These are phyloP conservation scores for Niebla homalea DNA, from an alignment of 495 filamentous ascomycete species.

Conservation along the genomic window DNA sequence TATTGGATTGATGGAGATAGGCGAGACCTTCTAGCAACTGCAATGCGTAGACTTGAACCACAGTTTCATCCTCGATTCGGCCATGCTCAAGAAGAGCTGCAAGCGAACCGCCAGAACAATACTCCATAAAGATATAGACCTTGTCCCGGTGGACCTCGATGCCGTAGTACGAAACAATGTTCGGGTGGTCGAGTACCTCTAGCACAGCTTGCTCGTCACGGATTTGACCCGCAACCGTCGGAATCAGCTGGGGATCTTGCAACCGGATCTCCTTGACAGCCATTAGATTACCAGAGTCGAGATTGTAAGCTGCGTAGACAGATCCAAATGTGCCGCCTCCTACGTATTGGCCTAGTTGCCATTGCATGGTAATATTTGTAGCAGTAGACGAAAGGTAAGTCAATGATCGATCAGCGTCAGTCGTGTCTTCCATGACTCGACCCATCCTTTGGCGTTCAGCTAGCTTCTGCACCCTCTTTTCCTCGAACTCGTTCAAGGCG, in stretches of 20 bases:
- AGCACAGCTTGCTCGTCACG: slow-evolving; percentile 94
- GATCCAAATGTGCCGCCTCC: slow-evolving; percentile 95
- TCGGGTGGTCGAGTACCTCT: slow-evolving; percentile 89
- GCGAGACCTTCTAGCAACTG: slow-evolving; percentile 92
- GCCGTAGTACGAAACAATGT: slow-evolving; percentile 93
- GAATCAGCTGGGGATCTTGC: slow-evolving; percentile 92
- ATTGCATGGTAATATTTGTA: slow-evolving; percentile 85
- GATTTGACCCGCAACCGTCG: slow-evolving; percentile 83
- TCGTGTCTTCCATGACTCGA: slow-evolving; percentile 80
- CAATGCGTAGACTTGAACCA: slow-evolving; percentile 93
- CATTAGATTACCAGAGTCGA: slow-evolving; percentile 93
- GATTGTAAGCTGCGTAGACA: slow-evolving; percentile 91
- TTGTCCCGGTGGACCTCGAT: slow-evolving; percentile 98
- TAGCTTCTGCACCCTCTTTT: slow-evolving; percentile 59
- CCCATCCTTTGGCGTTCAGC: slow-evolving; percentile 84
- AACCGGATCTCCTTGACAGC: slow-evolving; percentile 96
- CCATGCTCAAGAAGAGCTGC: slow-evolving; percentile 85
- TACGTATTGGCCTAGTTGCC: slow-evolving; percentile 96
- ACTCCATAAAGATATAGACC: slow-evolving; percentile 99
- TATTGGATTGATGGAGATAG: slow-evolving; percentile 79
- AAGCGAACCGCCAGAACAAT: slow-evolving; percentile 90
- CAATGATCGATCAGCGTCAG: slow-evolving; percentile 87
- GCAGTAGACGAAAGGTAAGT: slow-evolving; percentile 87
- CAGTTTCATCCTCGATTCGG: slow-evolving; percentile 93
- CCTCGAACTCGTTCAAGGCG: slow-evolving; percentile 63